These are phyloP conservation scores for Saccharum hybrid DNA, from an alignment of 202 grass and related monocot genomes.

Conservation along the genomic window DNA sequence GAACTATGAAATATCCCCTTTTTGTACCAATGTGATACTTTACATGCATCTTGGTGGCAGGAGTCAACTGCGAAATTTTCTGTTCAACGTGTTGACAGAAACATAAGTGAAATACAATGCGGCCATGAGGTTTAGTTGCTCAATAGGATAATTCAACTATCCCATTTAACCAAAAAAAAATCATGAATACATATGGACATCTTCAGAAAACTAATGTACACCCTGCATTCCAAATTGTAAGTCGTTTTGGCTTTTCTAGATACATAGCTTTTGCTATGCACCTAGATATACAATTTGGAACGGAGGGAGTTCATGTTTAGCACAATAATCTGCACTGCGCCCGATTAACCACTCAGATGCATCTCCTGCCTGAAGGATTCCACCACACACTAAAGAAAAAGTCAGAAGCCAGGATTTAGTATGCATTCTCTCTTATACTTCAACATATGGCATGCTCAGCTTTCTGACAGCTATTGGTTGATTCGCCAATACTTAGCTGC, in stretches of 20 bases:
- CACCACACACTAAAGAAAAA: not conserved
- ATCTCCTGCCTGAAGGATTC: conserved; percentile 2
- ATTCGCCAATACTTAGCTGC: conserved; percentile 12
- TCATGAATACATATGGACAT: not conserved
- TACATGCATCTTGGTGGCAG: conserved; percentile 26
- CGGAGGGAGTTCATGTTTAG: not conserved
- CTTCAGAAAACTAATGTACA: not conserved
- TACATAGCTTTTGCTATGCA: too few relatives aligned
- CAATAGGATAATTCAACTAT: conserved; percentile 26
- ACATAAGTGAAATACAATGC: not conserved
- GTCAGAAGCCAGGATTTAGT: conserved; percentile 2
- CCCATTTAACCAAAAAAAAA: not conserved
- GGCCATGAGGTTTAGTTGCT: not conserved
- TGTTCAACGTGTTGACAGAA: conserved; percentile 7
- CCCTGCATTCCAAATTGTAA: too few relatives aligned
- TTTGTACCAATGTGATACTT: not conserved
- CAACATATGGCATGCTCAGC: not conserved
- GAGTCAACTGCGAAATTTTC: not conserved
- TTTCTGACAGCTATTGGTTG: conserved; percentile 7
- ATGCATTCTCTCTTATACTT: conserved; percentile 19
- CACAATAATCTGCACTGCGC: conserved; percentile 11
- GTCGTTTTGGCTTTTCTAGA: too few relatives aligned
- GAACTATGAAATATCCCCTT: conserved; percentile 7
- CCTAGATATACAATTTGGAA: too few relatives aligned
- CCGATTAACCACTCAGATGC: conserved; percentile 10